These are phyloP conservation scores for Globisporangium yorkense DNA, from an alignment of 352 stramenopile genomes.

Conservation along the genomic window DNA sequence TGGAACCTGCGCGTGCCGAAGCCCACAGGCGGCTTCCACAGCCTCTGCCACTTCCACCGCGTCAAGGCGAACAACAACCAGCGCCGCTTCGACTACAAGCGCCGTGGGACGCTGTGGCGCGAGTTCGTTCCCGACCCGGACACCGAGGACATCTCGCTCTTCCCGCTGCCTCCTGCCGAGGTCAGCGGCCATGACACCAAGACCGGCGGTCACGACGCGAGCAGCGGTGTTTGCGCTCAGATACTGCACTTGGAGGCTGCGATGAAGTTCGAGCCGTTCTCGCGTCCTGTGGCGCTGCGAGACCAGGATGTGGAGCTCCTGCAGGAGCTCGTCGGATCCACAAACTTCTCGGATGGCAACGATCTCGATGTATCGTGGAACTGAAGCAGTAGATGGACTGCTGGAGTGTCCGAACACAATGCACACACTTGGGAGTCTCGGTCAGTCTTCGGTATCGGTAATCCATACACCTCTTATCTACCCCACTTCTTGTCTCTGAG, in stretches of 20 bases:
- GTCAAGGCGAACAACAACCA: slow-evolving; percentile 21
- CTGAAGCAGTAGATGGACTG: too few relatives aligned
- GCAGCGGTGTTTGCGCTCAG: too few relatives aligned
- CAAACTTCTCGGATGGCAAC: background rate
- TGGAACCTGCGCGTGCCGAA: slow-evolving; percentile 16
- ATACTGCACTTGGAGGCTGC: background rate
- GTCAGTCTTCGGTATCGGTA: too few relatives aligned
- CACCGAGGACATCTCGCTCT: slow-evolving; percentile 9
- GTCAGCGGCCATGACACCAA: slow-evolving; percentile 1
- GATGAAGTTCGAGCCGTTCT: slow-evolving; percentile 20
- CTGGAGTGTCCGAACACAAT: too few relatives aligned
- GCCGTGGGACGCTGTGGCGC: slow-evolving; percentile 10
- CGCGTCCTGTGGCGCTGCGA: slow-evolving; percentile 1
- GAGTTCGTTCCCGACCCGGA: slow-evolving; percentile 4
- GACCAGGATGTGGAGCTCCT: slow-evolving; percentile 12
- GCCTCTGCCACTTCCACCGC: slow-evolving; percentile 23
- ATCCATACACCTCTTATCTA: too few relatives aligned
- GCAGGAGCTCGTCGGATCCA: slow-evolving; percentile 5
- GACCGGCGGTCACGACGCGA: slow-evolving; percentile 4
- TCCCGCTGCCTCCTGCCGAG: background rate
- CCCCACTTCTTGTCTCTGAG: too few relatives aligned
- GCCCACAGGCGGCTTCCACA: slow-evolving; percentile 21
- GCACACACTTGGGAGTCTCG: too few relatives aligned
- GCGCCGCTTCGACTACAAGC: slow-evolving; percentile 20
- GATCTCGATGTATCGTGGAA: too few relatives aligned